Evolutionary conservation across 1,139 yeast species (phyloP), one percentile per base, ranked within the genome.

Genomic region (Taphrina wiesneri): DNA sequence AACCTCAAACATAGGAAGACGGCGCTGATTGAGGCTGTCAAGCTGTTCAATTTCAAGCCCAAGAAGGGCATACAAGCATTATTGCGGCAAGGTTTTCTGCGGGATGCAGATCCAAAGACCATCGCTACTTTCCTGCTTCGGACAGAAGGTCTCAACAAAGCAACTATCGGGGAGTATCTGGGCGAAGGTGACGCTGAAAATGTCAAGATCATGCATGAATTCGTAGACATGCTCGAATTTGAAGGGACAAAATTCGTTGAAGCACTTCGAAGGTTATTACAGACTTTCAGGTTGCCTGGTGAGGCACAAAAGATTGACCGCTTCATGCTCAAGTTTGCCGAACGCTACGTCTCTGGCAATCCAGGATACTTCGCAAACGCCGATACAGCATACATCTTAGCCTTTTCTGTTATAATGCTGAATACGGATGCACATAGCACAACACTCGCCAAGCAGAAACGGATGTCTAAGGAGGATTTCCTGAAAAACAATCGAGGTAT

Each of bases 301-400:
- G 99, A 95, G 78, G 92, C 97, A 1, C 99, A 95, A 77, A 93
- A 93, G 74, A 92, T 95, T 75, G 99, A 95, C 80, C 82, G 99
- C 72, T 90, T 86, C 74, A 90, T 95, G 97, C 83, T 93, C 73
- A 93, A 95, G 74, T 95, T 95, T 79, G 99, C 99, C 1, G 97
- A 91, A 75, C 82, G 96, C 71, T 95, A 87, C 74, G 86, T 87
- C 45, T 85, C 87, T 70, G 97, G 95, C 66, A 95, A 93, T 74
- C 97, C 97, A 4, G 69, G 70, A 7, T 82, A 86, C 0, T 93
- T 93, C 76, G 85, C 96, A 0, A 90, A 90, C 73, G 97, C 98
- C 1, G 98, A 91, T 73, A 87, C 97, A 0, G 97, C 97, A 0
- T 95, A 93, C 75, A 87, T 92, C 26, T 81, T 95, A 70, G 91